Evolutionary conservation across 768 basidiomycete species (phyloP).

Genomic region (Boletales sp.): DNA sequence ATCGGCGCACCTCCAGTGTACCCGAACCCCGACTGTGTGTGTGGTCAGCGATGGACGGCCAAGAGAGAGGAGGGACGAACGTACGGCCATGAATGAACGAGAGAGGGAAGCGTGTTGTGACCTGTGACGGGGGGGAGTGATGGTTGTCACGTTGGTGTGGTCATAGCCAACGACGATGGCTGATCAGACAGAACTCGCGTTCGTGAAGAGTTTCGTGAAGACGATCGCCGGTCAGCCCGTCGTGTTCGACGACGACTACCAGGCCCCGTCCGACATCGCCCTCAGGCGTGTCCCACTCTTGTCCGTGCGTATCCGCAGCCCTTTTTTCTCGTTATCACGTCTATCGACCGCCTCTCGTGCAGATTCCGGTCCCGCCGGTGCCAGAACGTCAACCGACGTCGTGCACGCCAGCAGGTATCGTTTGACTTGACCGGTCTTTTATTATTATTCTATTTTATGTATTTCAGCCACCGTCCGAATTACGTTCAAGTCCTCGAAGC

Average conservation of each 20-base stretch:
- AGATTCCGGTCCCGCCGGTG: conserved; percentile 61
- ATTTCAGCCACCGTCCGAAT: conserved; percentile 53
- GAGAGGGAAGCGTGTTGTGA: conserved; percentile 13
- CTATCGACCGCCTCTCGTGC: conserved; percentile 9
- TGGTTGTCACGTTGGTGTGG: conserved; percentile 20
- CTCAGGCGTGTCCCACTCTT: conserved; percentile 70
- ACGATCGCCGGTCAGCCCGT: conserved; percentile 66
- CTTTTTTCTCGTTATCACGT: neutral
- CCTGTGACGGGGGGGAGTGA: too few relatives aligned
- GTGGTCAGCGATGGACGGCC: conserved; percentile 8
- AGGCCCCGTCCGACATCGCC: conserved; percentile 61
- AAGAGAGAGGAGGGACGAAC: conserved; percentile 12
- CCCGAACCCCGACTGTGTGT: conserved; percentile 57
- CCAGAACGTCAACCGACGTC: conserved; percentile 46
- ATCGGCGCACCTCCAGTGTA: conserved; percentile 54
- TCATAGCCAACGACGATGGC: too few relatives aligned
- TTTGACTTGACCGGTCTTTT: too few relatives aligned
- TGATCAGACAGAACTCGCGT: conserved; percentile 56
- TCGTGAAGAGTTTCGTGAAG: conserved; percentile 63
- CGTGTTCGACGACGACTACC: conserved; percentile 69
- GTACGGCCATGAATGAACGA: conserved; percentile 37
- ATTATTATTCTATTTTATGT: too few relatives aligned
- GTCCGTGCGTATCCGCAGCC: conserved; percentile 48
- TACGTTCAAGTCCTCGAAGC: conserved; percentile 91
- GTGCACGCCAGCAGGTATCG: conserved; percentile 32